Evolutionary conservation across 805 yeast genomes (phyloP).

Genomic region (Komagataella populi): DNA sequence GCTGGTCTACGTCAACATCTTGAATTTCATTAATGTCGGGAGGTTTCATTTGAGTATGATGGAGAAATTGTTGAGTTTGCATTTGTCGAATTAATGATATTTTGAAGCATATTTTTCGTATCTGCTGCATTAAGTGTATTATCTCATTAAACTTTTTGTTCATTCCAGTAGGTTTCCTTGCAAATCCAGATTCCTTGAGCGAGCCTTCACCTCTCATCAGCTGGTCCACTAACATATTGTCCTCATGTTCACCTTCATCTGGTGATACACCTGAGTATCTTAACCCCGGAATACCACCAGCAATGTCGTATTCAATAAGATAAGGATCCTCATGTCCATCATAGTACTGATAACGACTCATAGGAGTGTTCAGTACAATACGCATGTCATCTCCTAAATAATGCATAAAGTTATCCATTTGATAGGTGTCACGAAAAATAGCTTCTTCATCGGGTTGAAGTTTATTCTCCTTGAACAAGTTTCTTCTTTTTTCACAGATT

Average conservation of each 20-base stretch:
- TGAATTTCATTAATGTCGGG: slow-evolving; percentile 50
- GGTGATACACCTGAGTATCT: slow-evolving; percentile 37
- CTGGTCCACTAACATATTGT: slow-evolving; percentile 27
- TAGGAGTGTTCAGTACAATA: slow-evolving; percentile 12
- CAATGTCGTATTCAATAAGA: slow-evolving; percentile 71
- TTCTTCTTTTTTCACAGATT: slow-evolving; percentile 54
- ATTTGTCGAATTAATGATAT: slow-evolving; percentile 79
- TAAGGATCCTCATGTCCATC: slow-evolving; percentile 50
- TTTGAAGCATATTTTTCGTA: slow-evolving; percentile 78
- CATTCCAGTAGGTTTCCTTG: slow-evolving; percentile 33
- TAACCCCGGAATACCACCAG: slow-evolving; percentile 67
- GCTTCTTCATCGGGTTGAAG: slow-evolving; percentile 63
- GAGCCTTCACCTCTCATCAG: slow-evolving; percentile 19
- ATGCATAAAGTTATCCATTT: slow-evolving; percentile 49
- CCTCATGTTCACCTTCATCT: slow-evolving; percentile 28
- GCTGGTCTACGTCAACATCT: slow-evolving; percentile 66
- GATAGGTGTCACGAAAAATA: slow-evolving; percentile 44
- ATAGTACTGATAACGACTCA: slow-evolving; percentile 15
- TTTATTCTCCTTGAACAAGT: slow-evolving; percentile 44
- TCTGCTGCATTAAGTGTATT: slow-evolving; percentile 72
- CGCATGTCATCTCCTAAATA: slow-evolving; percentile 24
- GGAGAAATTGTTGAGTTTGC: slow-evolving; percentile 72
- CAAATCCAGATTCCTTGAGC: slow-evolving; percentile 23
- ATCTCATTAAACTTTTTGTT: slow-evolving; percentile 49
- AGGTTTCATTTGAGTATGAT: slow-evolving; percentile 57